These are phyloP conservation scores for Botrytis aclada DNA, from an alignment of 2,329 filamentous ascomycete species.

Conservation along the genomic window DNA sequence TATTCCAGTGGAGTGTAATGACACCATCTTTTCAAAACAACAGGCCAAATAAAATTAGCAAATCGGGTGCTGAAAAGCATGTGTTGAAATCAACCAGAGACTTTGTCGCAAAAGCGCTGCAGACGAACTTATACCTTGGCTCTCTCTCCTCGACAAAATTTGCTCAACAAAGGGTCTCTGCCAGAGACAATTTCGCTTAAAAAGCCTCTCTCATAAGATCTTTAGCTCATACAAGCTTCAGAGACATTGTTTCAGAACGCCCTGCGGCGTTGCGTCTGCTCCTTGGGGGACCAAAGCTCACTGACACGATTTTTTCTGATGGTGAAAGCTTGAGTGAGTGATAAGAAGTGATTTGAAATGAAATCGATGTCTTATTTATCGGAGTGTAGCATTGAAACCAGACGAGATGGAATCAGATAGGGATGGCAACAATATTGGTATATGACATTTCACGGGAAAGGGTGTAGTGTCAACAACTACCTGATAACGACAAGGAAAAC, in stretches of 20 bases:
- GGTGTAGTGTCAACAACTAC: background rate
- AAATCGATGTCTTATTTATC: background rate
- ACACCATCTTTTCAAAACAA: background rate
- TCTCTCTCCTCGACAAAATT: background rate
- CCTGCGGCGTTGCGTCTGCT: background rate
- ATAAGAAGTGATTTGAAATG: background rate
- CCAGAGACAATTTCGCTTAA: background rate
- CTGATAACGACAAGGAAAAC: background rate
- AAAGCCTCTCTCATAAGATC: background rate
- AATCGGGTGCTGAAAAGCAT: background rate
- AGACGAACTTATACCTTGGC: background rate
- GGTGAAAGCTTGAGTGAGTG: too few relatives aligned
- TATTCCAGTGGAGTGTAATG: rapidly evolving
- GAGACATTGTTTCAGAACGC: background rate
- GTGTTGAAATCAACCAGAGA: background rate
- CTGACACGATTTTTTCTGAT: background rate
- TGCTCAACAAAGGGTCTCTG: background rate
- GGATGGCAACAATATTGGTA: background rate
- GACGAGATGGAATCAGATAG: background rate
- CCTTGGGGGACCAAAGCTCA: background rate
- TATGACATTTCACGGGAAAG: background rate
- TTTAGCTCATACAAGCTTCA: background rate
- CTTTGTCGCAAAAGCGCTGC: background rate
- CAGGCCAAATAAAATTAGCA: background rate
- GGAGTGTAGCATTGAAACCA: background rate